Evolutionary conservation across 2,329 filamentous ascomycete genomes (phyloP).

Genomic region (Verruconis gallopava): DNA sequence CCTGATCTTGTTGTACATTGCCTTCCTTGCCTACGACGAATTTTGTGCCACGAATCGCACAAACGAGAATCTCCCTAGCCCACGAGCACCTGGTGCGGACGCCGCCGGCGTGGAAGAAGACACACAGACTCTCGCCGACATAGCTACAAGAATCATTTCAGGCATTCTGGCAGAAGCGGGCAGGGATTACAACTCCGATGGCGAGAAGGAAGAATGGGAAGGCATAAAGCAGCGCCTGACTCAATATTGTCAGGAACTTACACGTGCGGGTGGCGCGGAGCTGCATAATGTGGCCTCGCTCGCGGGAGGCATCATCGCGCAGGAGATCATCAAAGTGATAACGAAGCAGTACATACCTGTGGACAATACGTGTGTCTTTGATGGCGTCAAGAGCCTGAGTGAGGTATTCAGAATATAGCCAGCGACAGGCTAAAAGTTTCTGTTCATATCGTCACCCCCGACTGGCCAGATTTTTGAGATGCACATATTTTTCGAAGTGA

Average conservation of each 20-base stretch:
- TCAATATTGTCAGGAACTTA: conserved; percentile 33
- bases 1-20: conserved; percentile 35
- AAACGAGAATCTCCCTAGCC: conserved; percentile 11
- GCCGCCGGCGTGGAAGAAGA: conserved; percentile 17
- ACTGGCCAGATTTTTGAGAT: no score
- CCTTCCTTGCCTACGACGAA: conserved; percentile 38
- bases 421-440: no score
- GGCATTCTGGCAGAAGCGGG: conserved; percentile 29
- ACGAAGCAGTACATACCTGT: conserved; percentile 55
- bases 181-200: conserved; percentile 16
- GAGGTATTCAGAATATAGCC: conserved; percentile 26
- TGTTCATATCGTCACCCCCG: no score
- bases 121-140: background rate
- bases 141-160: conserved; percentile 5
- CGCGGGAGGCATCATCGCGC: conserved; percentile 84
- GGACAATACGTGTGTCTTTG: conserved; percentile 51
- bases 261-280: conserved; percentile 69
- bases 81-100: conserved; percentile 21
- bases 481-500: no score
- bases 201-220: conserved; percentile 29
- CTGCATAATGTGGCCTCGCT: conserved; percentile 85
- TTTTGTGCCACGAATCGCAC: conserved; percentile 28
- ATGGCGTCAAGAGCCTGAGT: conserved; percentile 45
- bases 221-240: conserved; percentile 23
- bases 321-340: conserved; percentile 86